Conservation (phyloP, 2,329 filamentous ascomycete genomes). For the Microdochium paspali region DNA sequence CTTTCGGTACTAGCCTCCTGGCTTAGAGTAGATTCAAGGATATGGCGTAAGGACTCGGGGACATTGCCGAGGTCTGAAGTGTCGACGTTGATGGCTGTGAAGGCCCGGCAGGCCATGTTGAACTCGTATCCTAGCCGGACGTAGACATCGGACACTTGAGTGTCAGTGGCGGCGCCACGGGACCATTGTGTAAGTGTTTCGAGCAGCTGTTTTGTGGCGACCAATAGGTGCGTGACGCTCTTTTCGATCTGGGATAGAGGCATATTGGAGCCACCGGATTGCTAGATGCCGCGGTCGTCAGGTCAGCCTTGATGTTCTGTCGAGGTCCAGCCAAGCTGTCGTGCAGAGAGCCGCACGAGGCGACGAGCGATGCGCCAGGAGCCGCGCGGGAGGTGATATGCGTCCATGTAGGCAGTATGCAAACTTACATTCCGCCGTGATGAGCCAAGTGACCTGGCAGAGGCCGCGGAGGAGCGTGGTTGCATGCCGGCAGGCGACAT, state of each 20-base stretch:
- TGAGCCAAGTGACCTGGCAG: constrained; percentile 47
- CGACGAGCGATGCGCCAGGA: constrained; percentile 5
- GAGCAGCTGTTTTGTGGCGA: constrained; percentile 94
- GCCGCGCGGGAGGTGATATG: not conserved
- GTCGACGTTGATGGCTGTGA: constrained; percentile 94
- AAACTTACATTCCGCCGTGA: constrained; percentile 50
- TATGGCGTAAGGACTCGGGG: constrained; percentile 79
- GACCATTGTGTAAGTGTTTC: constrained; percentile 98
- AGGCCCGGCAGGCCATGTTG: constrained; percentile 96
- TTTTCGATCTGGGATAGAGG: constrained; percentile 95
- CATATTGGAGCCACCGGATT: constrained; percentile 58
- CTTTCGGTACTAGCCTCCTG: constrained; percentile 93
- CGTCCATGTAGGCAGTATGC: not conserved
- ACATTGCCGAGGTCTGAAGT: constrained; percentile 91
- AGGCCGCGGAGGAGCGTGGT: constrained; percentile 56
- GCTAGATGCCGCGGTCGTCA: constrained; percentile 8
- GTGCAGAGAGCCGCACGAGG: constrained; percentile 2
- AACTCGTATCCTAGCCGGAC: constrained; percentile 97
- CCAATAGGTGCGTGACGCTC: constrained; percentile 93
- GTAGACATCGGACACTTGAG: constrained; percentile 95
- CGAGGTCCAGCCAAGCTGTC: not conserved
- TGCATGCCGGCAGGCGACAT: constrained; percentile 54
- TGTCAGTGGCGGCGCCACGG: constrained; percentile 80
- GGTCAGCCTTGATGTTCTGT: not conserved
- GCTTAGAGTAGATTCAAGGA: constrained; percentile 90